phyloP scores from a whole-genome alignment of 2,329 filamentous ascomycete species.

The Ascocoryne sarcoides region DNA sequence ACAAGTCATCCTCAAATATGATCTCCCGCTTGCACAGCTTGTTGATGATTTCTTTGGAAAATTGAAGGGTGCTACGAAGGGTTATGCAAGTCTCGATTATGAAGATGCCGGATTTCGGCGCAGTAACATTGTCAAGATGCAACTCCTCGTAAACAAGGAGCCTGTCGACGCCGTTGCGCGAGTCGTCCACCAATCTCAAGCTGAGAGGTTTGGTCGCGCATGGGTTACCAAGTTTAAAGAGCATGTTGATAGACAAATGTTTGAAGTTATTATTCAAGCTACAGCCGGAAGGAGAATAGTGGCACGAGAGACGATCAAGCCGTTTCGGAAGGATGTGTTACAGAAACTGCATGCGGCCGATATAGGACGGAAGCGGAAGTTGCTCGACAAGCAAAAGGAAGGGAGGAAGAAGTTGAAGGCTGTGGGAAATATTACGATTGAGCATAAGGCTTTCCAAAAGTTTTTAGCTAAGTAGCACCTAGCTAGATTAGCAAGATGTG shows the following conservation, averaged over 20 bases:
- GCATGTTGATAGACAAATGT: slow-evolving; percentile 94
- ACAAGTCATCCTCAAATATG: slow-evolving; percentile 92
- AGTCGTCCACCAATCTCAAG: slow-evolving; percentile 75
- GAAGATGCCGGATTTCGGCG: slow-evolving; percentile 85
- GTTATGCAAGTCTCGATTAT: slow-evolving; percentile 93
- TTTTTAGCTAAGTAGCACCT: slow-evolving; percentile 82
- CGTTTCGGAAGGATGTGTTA: slow-evolving; percentile 90
- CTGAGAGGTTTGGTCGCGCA: slow-evolving; percentile 67
- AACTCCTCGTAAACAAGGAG: slow-evolving; percentile 85
- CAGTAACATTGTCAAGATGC: slow-evolving; percentile 77
- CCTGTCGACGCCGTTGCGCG: slow-evolving; percentile 93
- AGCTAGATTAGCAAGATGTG: too few species aligned
- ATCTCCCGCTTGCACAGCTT: slow-evolving; percentile 77
- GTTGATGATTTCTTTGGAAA: slow-evolving; percentile 98
- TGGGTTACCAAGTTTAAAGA: slow-evolving; percentile 98
- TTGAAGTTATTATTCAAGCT: slow-evolving; percentile 92
- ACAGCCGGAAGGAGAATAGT: slow-evolving; percentile 74
- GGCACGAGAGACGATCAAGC: slow-evolving; percentile 89
- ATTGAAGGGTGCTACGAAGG: slow-evolving; percentile 86
- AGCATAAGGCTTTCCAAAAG: slow-evolving; percentile 89
- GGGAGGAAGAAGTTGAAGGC: slow-evolving; percentile 79
- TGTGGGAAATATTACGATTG: slow-evolving; percentile 89
- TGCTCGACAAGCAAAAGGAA: slow-evolving; percentile 95
- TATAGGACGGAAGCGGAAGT: slow-evolving; percentile 69
- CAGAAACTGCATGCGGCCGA: slow-evolving; percentile 91